Evolutionary conservation across 2,329 filamentous ascomycete genomes (phyloP).

Genomic region (Colletotrichum incanum): DNA sequence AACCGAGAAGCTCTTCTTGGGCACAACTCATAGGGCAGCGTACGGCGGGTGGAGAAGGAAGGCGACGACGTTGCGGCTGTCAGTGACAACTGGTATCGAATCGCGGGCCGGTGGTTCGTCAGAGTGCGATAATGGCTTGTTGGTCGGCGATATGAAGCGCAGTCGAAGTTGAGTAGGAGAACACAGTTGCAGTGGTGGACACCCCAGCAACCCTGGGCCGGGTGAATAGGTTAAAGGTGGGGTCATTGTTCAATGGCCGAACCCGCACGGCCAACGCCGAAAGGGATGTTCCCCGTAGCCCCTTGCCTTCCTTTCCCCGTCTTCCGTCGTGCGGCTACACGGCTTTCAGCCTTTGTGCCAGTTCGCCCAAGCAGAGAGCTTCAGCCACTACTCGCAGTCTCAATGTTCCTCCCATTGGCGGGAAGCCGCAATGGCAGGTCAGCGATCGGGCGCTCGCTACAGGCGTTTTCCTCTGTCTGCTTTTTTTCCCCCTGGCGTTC

Average conservation of each 20-base stretch:
- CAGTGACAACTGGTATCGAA: not conserved
- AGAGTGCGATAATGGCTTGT: slow-evolving; percentile 21
- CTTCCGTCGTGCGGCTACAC: not conserved
- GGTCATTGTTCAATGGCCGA: not conserved
- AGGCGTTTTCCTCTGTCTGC: not conserved
- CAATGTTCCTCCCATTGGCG: slow-evolving; percentile 20
- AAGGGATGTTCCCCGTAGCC: slow-evolving; percentile 3
- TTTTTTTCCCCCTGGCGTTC: not conserved
- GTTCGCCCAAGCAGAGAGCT: not conserved
- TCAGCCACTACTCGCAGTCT: slow-evolving; percentile 13
- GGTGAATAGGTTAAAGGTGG: slow-evolving; percentile 31
- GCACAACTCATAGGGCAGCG: not conserved
- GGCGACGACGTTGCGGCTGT: not conserved
- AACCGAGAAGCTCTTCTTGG: slow-evolving; percentile 3
- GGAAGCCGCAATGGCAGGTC: not conserved
- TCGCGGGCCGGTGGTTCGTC: slow-evolving; percentile 23
- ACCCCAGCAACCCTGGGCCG: slow-evolving; percentile 13
- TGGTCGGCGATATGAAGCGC: slow-evolving; percentile 13
- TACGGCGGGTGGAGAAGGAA: not conserved
- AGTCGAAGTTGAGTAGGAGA: slow-evolving; percentile 24
- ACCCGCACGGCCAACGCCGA: slow-evolving; percentile 34
- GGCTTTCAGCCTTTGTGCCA: not conserved
- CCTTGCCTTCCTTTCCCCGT: not conserved
- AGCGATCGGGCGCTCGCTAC: not conserved
- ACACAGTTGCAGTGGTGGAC: not conserved